phyloP scores from a whole-genome alignment of 78 protist species.

The Diacronema lutheri region DNA sequence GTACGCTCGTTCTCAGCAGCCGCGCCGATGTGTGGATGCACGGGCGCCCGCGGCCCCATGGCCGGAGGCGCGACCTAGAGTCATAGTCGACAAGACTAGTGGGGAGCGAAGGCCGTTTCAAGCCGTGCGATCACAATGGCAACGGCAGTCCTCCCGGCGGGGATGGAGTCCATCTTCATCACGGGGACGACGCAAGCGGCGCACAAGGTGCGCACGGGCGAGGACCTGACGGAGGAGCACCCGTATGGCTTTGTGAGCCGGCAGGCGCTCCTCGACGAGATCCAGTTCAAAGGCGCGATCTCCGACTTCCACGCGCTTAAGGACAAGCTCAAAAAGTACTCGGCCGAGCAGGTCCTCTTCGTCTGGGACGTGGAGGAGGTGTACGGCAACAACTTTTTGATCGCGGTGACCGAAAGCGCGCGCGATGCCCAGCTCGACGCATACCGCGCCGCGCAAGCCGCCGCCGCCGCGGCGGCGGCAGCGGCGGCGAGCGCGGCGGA shows the following conservation, averaged over 20 bases:
- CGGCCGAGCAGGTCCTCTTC: background rate
- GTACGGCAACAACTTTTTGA: conserved; percentile 24
- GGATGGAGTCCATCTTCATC: conserved; percentile 16
- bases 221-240: background rate
- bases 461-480: background rate
- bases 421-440: background rate
- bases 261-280: background rate
- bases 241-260: background rate
- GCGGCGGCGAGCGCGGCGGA: background rate
- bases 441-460: background rate
- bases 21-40: no score
- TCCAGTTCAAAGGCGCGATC: conserved; percentile 27
- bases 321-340: background rate
- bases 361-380: conserved; percentile 33
- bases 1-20: no score
- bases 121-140: no score
- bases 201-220: background rate
- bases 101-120: no score
- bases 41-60: no score
- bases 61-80: no score
- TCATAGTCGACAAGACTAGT: no score
- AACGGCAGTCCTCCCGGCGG: no score
- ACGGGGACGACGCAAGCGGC: background rate
- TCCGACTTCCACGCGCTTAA: conserved; percentile 21
- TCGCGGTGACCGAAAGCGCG: background rate